A percentile compares a stretch with the other conserved stretches of the same genome.
Conservation (phyloP, 805 yeast genomes). For the Saccharomyces kudriavzevii region DNA sequence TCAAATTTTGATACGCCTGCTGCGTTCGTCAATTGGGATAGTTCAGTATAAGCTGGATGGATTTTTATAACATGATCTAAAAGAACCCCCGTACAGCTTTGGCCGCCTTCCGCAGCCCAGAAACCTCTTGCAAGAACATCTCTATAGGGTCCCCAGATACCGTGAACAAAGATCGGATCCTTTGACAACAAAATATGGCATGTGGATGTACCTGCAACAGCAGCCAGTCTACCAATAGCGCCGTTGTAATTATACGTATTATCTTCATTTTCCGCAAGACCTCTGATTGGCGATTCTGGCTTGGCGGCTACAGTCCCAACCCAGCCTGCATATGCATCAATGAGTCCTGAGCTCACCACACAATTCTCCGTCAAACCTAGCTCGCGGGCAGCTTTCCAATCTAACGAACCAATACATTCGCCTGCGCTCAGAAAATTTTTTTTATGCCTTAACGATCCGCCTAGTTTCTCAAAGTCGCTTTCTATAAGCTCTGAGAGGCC, state of each 20-base stretch:
- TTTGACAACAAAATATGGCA: conserved; percentile 86
- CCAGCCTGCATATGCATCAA: conserved; percentile 99
- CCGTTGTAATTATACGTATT: conserved; percentile 42
- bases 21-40: conserved; percentile 58
- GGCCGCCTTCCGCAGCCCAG: conserved; percentile 99
- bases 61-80: conserved; percentile 79
- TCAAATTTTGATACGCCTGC: conserved; percentile 73
- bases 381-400: conserved; percentile 60
- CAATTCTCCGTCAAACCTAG: conserved; percentile 75
- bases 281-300: conserved; percentile 48
- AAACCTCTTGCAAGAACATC: conserved; percentile 83
- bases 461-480: conserved; percentile 68
- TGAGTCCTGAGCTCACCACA: conserved; percentile 89
- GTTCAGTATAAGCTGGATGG: conserved; percentile 80
- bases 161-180: conserved; percentile 82
- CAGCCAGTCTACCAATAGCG: conserved; percentile 83
- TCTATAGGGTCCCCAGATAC: conserved; percentile 98
- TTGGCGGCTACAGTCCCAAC: conserved; percentile 94
- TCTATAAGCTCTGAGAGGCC: conserved; percentile 71
- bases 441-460: conserved; percentile 63
- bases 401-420: conserved; percentile 71
- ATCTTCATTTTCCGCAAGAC: conserved; percentile 42
- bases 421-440: conserved; percentile 72
- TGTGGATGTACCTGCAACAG: conserved; percentile 97
- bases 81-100: conserved; percentile 91